Evolutionary conservation across 768 basidiomycete genomes (phyloP), one percentile per base, ranked within the genome.

Genomic region (Psilocybe azurescens): DNA sequence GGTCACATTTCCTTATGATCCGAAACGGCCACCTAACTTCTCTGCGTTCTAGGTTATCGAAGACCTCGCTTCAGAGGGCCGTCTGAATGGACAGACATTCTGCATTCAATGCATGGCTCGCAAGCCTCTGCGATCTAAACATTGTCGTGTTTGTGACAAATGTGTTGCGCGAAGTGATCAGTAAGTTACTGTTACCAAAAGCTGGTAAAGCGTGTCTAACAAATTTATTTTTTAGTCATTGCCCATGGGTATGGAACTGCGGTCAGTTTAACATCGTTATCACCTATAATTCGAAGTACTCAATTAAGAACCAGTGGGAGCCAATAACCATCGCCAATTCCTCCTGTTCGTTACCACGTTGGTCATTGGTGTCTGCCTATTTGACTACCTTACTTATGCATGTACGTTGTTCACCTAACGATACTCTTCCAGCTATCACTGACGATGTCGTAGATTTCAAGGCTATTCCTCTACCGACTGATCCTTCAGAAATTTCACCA

Each of bases 191-290:
- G 44, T 47, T 10, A 36, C 33, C 33, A 11, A 24, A 3, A 18
- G 9, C 5, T 16, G 24, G 2, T 33, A 36, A 5, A 18, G 20
- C 24, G 30, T 62, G 48, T 5, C 20, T 58, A 5, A 50, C 60
- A 61, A 18, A 68, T 28, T 52, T 20, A 52, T 50, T 47, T 30
- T 57, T 7, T 51, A 97, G 95, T 69, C 96, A 99, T 69, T 99
- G 97, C 68, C 97, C 97, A 1, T 99, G 97, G 97, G 89, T 98
- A 14, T 99, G 96, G 96, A 99, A 99, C 76, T 98, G 97, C 73
- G 88, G 94, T 94, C 72, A 29, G 90, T 47, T 30, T 2, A 24
- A 11, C 14, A 3, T 24, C 24, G 24, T 16, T 20, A 2, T 6
- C 3, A 47, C 24, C 38, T 18, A n/a, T 28, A 3, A 29, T 5